Evolutionary conservation across 2,329 filamentous ascomycete genomes (phyloP).

Genomic region (Sarocladiaceae sp.): DNA sequence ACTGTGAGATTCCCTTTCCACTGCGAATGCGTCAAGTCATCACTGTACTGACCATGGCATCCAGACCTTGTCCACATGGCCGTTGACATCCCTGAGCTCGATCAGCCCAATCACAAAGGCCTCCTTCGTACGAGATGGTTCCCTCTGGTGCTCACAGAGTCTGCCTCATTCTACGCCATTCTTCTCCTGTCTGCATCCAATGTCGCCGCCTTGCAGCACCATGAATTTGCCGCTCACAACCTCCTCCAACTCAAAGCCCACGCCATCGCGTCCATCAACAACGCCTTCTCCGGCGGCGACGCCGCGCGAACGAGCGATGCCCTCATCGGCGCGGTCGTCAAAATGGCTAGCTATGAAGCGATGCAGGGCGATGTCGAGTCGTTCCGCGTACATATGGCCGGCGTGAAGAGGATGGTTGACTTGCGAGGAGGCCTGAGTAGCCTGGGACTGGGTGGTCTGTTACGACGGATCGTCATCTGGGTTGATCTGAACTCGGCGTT

Average conservation of each 20-base stretch:
- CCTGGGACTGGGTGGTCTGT: slow-evolving; percentile 37
- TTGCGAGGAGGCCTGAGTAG: slow-evolving; percentile 36
- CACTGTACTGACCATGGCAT: too few relatives aligned
- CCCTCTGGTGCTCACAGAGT: slow-evolving; percentile 19
- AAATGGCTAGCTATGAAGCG: slow-evolving; percentile 48
- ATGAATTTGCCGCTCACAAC: slow-evolving; percentile 11
- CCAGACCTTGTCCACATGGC: slow-evolving; percentile 24
- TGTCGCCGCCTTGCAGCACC: slow-evolving; percentile 11
- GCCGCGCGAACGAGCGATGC: slow-evolving; percentile 26
- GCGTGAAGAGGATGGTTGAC: slow-evolving; percentile 33
- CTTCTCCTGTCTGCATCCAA: slow-evolving; percentile 23
- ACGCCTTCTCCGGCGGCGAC: slow-evolving; percentile 13
- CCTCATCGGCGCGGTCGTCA: slow-evolving; percentile 40
- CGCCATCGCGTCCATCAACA: slow-evolving; percentile 37
- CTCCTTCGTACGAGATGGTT: slow-evolving; percentile 22
- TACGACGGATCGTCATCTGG: slow-evolving; percentile 41
- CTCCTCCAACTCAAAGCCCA: slow-evolving; percentile 36
- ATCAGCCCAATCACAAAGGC: slow-evolving; percentile 18
- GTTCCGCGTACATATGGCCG: slow-evolving; percentile 42
- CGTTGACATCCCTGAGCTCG: slow-evolving; percentile 22
- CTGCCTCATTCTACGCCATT: slow-evolving; percentile 20
- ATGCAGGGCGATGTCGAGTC: slow-evolving; percentile 36
- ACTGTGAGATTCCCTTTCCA: slow-evolving; percentile 15
- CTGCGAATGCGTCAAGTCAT: slow-evolving; percentile 3
- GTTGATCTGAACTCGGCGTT: slow-evolving; percentile 37